Evolutionary conservation across 352 stramenopile genomes (phyloP), one percentile per base, ranked within the genome.

Genomic region (Globisporangium cederbergense): DNA sequence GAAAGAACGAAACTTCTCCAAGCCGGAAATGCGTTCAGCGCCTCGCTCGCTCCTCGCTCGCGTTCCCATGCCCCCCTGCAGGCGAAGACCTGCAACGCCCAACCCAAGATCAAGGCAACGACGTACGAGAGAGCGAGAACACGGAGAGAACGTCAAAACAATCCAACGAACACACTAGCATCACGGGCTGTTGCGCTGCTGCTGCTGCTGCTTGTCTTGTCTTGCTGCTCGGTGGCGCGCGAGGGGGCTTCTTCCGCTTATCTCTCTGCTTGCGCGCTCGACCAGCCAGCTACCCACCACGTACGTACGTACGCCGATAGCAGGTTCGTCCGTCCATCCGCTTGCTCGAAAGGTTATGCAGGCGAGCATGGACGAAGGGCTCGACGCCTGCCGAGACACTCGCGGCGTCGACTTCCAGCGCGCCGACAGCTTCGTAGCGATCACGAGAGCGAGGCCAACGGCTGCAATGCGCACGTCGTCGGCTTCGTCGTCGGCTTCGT

Each of bases 61-160:
- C 42, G 14, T 9, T n/a, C 42, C 14, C 42, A 47, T 47, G 14
- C 42, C 25, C 25, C 25, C 25, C 25, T 47, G 66, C 43, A 20
- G 53, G 45, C 50, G 53, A 43, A 28, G 51, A 28, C 25, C 25
- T 63, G 61, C 56, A 67, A 64, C 54, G 43, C 58, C 43, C 40
- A 14, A 46, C 25, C 36, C 36, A 42, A 42, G 36, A 42, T 1
- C 32, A 36, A 36, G 32, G 32, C 32, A 14, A 11, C 36, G 36
- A 42, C 36, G 36, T 42, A 14, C 36, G 36, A 42, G 36, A 42
- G 36, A 42, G 22, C 5, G 22, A 4, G 13, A 18, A 68, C 55
- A 43, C 59, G 71, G 25, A 1, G 25, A 28, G 25, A 60, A 49
- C 66, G 53, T 67, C 64, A 74, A 72, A 67, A 49, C 45, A 45